Conservation (phyloP, 176 grass and related monocot species). For the Urochloa ruziziensis region DNA sequence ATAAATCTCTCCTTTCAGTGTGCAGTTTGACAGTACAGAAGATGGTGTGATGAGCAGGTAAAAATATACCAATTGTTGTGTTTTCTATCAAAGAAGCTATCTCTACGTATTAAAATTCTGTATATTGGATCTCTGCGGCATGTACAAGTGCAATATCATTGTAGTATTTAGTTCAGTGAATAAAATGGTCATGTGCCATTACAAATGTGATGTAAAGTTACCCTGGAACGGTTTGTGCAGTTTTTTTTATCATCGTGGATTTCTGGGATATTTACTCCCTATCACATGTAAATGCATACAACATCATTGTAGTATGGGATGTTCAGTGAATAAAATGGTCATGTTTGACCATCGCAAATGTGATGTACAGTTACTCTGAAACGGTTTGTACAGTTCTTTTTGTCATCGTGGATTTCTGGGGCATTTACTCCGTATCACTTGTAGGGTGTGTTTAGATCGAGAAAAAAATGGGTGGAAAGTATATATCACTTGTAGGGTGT, state of each 20-base stretch:
- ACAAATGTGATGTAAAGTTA: background rate
- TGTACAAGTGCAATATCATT: background rate
- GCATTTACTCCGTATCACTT: no score
- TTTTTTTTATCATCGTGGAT: background rate
- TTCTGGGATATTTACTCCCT: no score
- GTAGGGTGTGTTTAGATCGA: no score
- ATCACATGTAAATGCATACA: background rate
- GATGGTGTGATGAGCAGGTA: background rate
- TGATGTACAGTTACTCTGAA: background rate
- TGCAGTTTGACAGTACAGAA: background rate
- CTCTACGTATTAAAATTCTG: background rate
- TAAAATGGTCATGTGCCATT: background rate
- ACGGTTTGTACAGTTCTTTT: background rate
- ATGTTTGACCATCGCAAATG: background rate
- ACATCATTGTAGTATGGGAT: background rate
- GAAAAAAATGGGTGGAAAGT: no score
- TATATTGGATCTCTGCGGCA: background rate
- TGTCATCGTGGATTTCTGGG: background rate
- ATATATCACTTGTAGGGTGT: no score
- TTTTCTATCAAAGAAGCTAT: background rate
- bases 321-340: background rate
- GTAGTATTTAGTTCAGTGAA: background rate
- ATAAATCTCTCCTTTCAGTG: background rate
- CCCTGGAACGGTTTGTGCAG: background rate
- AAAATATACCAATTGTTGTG: background rate